Conservation (phyloP, 768 basidiomycete species). For the Crucibulum laeve region DNA sequence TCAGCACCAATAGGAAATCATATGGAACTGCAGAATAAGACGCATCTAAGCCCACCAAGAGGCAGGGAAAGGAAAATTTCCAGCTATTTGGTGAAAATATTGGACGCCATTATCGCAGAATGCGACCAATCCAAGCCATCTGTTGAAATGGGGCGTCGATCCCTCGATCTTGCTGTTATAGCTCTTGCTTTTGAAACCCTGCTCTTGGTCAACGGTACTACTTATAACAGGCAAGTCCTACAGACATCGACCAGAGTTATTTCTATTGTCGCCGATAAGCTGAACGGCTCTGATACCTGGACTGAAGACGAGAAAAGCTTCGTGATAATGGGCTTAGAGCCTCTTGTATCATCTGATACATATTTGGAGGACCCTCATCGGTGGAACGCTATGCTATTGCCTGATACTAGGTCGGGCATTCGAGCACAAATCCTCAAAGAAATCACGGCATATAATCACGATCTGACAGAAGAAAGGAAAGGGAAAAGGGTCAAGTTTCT, state of each 20-base stretch:
- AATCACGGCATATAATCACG: conserved; percentile 20
- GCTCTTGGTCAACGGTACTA: conserved; percentile 60
- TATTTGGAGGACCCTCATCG: conserved; percentile 14
- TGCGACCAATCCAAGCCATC: conserved; percentile 49
- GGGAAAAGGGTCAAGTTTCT: conserved; percentile 40
- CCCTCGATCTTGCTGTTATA: conserved; percentile 65
- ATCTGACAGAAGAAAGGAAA: conserved; percentile 7
- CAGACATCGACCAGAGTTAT: conserved; percentile 56
- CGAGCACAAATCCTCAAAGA: conserved; percentile 44
- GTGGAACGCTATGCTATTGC: conserved; percentile 42
- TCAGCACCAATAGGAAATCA: too few relatives aligned
- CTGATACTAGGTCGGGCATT: conserved; percentile 55
- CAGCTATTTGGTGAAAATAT: conserved; percentile 54
- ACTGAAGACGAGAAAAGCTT: conserved; percentile 57
- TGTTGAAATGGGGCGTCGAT: conserved; percentile 60
- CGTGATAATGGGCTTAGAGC: conserved; percentile 63
- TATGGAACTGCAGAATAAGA: not conserved
- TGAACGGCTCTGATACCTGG: conserved; percentile 48
- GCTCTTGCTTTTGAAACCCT: conserved; percentile 68
- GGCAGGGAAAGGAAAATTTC: conserved; percentile 62
- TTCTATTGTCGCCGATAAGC: conserved; percentile 26
- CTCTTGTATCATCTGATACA: conserved; percentile 45
- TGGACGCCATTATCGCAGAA: conserved; percentile 46
- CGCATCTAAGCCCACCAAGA: conserved; percentile 40
- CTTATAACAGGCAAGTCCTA: conserved; percentile 55